phyloP scores from a whole-genome alignment of 192 early-diverging fungal genomes.

The Coemansia sp. region DNA sequence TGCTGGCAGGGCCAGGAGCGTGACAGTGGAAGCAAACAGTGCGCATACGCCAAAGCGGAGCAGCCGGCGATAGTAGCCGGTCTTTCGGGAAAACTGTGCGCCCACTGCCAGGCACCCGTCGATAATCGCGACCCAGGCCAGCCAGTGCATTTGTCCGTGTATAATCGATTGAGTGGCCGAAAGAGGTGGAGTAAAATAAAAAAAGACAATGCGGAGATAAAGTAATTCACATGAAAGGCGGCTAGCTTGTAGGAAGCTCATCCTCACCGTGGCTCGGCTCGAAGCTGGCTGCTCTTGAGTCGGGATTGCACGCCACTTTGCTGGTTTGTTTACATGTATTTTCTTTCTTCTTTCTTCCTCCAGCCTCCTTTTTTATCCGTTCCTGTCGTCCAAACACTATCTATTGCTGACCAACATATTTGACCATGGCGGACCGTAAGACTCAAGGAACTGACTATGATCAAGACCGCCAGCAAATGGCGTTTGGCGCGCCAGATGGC shows the following conservation, averaged over 20 bases:
- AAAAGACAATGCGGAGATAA: too few relatives aligned
- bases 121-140: slow-evolving; percentile 22
- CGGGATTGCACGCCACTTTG: too few relatives aligned
- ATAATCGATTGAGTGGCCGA: not conserved
- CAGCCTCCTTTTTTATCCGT: not conserved
- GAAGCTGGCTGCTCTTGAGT: too few relatives aligned
- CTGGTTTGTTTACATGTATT: slow-evolving; percentile 4
- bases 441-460: slow-evolving; percentile 48
- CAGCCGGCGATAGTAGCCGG: slow-evolving; percentile 21
- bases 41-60: slow-evolving; percentile 34
- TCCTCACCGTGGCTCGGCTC: too few relatives aligned
- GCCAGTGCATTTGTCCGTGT: slow-evolving; percentile 41
- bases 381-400: not conserved
- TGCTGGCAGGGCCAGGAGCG: slow-evolving; percentile 54
- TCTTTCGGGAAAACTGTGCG: slow-evolving; percentile 31
- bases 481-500: slow-evolving; percentile 22
- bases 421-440: slow-evolving; percentile 37
- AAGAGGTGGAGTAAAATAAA: not conserved
- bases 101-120: slow-evolving; percentile 27
- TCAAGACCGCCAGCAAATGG: slow-evolving; percentile 17
- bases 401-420: not conserved
- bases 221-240: too few relatives aligned
- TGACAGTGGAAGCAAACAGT: slow-evolving; percentile 49
- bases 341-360: slow-evolving; percentile 6
- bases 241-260: not conserved